A percentile compares a stretch with the other conserved stretches of the same genome.
Evolutionary conservation across 1,284 basidiomycete genomes (phyloP).

Genomic region (Leccinum pachyderme): DNA sequence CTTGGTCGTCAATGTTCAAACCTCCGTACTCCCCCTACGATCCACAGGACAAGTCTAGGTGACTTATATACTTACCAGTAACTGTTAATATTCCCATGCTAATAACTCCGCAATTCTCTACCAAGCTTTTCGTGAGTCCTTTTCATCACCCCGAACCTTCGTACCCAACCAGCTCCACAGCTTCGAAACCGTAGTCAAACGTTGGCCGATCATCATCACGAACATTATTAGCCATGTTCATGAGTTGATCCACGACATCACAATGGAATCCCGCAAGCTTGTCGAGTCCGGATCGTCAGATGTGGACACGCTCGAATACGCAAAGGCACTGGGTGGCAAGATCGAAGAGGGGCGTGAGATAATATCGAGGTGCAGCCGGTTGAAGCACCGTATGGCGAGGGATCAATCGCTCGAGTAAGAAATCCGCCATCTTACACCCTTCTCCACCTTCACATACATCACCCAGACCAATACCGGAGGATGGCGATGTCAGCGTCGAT

Average conservation of each 20-base stretch:
- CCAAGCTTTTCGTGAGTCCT: constrained; percentile 49
- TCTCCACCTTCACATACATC: not conserved
- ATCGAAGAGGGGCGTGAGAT: constrained; percentile 75
- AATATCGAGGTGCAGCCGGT: constrained; percentile 74
- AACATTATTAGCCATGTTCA: constrained; percentile 74
- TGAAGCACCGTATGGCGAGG: constrained; percentile 90
- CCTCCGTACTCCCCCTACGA: constrained; percentile 63
- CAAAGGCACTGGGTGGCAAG: constrained; percentile 36
- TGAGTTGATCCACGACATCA: constrained; percentile 53
- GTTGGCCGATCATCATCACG: constrained; percentile 92
- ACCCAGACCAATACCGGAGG: constrained; percentile 63
- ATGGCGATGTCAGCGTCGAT: constrained; percentile 66
- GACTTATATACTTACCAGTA: not conserved
- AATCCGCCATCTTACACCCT: not conserved
- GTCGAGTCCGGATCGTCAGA: constrained; percentile 1
- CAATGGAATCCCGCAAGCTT: constrained; percentile 25
- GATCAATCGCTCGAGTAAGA: constrained; percentile 73
- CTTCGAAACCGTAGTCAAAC: constrained; percentile 55
- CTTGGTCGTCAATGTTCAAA: constrained; percentile 37
- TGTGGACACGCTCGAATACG: constrained; percentile 14
- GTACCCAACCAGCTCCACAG: constrained; percentile 38
- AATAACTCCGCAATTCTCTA: constrained; percentile 1
- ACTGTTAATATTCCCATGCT: not conserved
- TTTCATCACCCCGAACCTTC: not conserved
- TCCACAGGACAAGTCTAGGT: constrained; percentile 62